Percentiles rank a stretch among this genome's conserved stretches.
Conservation (phyloP, 129 eudicot genomes). For the Sambucus nigra region DNA sequence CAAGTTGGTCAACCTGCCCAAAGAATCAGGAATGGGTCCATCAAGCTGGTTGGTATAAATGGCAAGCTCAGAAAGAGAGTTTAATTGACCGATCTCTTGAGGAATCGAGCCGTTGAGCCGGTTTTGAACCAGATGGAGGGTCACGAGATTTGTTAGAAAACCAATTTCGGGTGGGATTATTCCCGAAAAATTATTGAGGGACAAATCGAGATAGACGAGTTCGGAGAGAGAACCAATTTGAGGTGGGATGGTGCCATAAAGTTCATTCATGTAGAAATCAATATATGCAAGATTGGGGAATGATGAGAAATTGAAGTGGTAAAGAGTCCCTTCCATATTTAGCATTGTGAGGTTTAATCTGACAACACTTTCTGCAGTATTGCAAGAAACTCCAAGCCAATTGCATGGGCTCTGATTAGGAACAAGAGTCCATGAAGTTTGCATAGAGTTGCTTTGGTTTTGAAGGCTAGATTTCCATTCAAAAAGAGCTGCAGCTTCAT, state of each 20-base stretch:
- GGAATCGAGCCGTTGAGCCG: constrained; percentile 15
- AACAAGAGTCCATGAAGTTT: not conserved
- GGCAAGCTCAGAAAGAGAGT: not conserved
- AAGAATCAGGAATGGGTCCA: constrained; percentile 10
- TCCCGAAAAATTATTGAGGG: no score
- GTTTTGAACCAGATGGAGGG: no score
- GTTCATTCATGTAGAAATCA: constrained; percentile 14
- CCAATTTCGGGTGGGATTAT: no score
- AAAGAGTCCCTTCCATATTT: not conserved
- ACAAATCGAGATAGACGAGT: no score
- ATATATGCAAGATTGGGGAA: constrained; percentile 17
- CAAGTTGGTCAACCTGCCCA: constrained; percentile 13
- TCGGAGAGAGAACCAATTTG: no score
- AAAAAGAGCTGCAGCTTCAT: constrained; percentile 8
- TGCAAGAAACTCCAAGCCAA: no score
- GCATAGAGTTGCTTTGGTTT: no score
- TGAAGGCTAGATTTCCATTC: no score
- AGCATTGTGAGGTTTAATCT: not conserved
- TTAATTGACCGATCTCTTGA: constrained; percentile 3
- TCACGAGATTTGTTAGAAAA: no score
- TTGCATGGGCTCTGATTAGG: not conserved
- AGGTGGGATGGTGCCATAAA: constrained; percentile 15
- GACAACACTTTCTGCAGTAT: not conserved
- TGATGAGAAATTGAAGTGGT: not conserved
- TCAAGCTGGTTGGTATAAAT: not conserved